Base-by-base conservation (phyloP, 2,329 filamentous ascomycete species). In the Rutstroemia sp. region DNA sequence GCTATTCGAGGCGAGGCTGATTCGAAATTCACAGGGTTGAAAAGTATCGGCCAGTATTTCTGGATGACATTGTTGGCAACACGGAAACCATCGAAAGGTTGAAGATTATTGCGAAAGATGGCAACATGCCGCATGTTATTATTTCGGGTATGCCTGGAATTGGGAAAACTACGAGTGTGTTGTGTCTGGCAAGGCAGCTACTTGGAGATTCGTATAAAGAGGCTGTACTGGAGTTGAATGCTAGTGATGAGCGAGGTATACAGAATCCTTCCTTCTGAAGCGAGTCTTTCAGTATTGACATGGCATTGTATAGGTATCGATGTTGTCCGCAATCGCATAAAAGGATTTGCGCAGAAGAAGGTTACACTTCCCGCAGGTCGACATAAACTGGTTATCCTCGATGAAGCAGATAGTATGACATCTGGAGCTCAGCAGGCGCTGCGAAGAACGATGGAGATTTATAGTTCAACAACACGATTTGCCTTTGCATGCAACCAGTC, bases 71-170 rank as follows among this genome's bases (percentile, higher is more conserved):
- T 53, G 94, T 99, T 54, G 94, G 94, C 69, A 99, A 99, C 73
- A 95, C 90, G 19, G 94, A 99, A 72, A 99, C 94, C 1, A 91
- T 99, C 66, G 92, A 97, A 72, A 88, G 94, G 55, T 78, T 99
- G 66, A 97, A 97, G 71, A 97, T 99, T 68, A 97, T 99, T 66
- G 92, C 94, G 48, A 94, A 92, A 73, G 94, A 97, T 75, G 94
- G 94, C 66, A 99, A 99, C 74, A 96, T 99, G 92, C 94, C 94
- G 2, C 94, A 99, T 74, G 84, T 99, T 68, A 97, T 99, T 73
- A 97, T 99, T 68, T 96, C 90, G n/a, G 94, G 94, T 59, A 97
- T 96, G 91, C 94, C 94, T 19, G 94, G 94, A 69, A 99, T 97
- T 68, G 94, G 94, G 72, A 99, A 99, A 78, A 99, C 94, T 4